Evolutionary conservation across 1,284 basidiomycete species (phyloP).

Genomic region (Trichosporon asahii): DNA sequence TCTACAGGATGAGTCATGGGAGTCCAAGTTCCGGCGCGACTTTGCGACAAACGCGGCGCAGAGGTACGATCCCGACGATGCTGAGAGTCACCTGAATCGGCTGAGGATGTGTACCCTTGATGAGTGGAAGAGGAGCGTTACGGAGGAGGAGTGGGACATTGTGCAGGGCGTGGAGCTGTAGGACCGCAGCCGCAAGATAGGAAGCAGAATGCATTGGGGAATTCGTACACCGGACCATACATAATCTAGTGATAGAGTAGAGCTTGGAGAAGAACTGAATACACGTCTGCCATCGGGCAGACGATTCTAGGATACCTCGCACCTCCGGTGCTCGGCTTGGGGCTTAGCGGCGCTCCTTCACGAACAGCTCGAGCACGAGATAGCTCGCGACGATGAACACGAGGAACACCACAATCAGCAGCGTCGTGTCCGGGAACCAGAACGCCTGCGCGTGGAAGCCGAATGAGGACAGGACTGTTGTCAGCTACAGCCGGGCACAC

Average conservation of each 20-base stretch:
- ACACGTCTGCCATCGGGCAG: neutral
- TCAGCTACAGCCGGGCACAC: neutral
- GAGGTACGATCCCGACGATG: neutral
- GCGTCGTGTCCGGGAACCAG: constrained; percentile 89
- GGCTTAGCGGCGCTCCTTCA: constrained; percentile 75
- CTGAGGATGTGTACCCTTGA: neutral
- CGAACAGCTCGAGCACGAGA: constrained; percentile 76
- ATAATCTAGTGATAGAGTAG: too few relatives aligned
- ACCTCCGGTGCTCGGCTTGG: too few relatives aligned
- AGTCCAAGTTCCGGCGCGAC: neutral
- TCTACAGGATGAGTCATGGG: neutral
- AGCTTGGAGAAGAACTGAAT: neutral
- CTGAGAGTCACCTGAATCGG: neutral
- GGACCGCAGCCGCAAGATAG: neutral
- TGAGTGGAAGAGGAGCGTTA: neutral
- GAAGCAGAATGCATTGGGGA: neutral
- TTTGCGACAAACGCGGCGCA: neutral
- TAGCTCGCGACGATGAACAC: constrained; percentile 71
- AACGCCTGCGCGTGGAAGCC: constrained; percentile 85
- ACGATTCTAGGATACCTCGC: too few relatives aligned
- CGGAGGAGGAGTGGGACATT: neutral
- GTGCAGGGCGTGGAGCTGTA: neutral
- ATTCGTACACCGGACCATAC: neutral
- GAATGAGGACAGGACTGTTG: constrained; percentile 70
- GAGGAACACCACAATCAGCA: constrained; percentile 78